Evolutionary conservation across 2,329 filamentous ascomycete genomes (phyloP), one percentile per base, ranked within the genome.

Genomic region (Fusarium globosum): DNA sequence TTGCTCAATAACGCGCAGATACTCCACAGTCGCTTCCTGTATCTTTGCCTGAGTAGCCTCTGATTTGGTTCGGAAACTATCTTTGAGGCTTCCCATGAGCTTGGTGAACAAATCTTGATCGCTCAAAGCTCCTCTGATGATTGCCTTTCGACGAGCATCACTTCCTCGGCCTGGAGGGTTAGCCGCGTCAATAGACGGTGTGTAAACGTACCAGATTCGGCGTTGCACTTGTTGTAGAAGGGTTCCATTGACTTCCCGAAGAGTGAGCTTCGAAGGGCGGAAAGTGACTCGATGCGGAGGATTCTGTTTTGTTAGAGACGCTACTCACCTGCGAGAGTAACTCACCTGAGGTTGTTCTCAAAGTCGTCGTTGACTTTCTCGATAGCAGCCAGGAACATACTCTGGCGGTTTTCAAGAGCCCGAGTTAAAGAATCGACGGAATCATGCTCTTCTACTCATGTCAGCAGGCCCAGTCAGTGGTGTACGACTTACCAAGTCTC

Each of bases 231-330:
- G 10, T 48, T 55, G 41, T 86, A 86, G 2, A 81, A 71, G 0
- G 28, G 23, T 39, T 83, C 78, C 83, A 86, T 83, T 1, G 77
- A 73, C 58, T 78, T 63, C 0, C 82, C 82, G 8, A 85, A 79
- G 16, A 82, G 75, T 0, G 84, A 84, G 4, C 79, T 85, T 21
- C 78, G 77, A 21, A 85, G 76, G 11, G 81, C 76, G 0, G 83
- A 81, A 7, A 85, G 71, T 0, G 78, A 77, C 48, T 83, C 78
- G 7, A 78, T 82, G 28, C 76, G 76, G 8, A 85, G 69, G 7
- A 70, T 73, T 3, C 84, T 85, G 41, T 1, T 12, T 6, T 6
- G n/a, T 74, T 13, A 61, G 58, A n/a, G 11, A 30, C 23, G 8
- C 18, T 46, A 15, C 14, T 30, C 13, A 7, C 45, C 9, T 20